Evolutionary conservation across 768 basidiomycete genomes (phyloP).

Genomic region (Pulveroboletus sp.): DNA sequence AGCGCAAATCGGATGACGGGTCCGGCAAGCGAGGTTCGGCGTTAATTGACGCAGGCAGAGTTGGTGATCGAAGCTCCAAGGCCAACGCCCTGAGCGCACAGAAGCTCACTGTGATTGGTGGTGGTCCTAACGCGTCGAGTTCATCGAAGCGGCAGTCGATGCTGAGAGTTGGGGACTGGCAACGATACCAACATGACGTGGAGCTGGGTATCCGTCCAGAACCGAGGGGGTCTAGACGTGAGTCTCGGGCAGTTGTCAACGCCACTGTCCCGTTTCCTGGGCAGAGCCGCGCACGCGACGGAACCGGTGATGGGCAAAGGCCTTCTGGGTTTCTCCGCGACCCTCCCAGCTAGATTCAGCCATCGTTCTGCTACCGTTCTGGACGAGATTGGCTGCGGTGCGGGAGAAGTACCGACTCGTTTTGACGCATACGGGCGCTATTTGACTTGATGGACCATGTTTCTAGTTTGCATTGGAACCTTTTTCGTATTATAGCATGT

Average conservation of each 20-base stretch:
- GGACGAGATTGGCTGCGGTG: background rate
- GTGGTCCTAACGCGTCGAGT: slow-evolving; percentile 25
- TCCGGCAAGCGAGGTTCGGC: slow-evolving; percentile 33
- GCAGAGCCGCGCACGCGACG: slow-evolving; percentile 18
- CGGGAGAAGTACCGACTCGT: slow-evolving; percentile 5
- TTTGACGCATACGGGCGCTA: slow-evolving; percentile 13
- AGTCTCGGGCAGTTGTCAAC: slow-evolving; percentile 16
- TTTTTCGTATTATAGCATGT: slow-evolving; percentile 14
- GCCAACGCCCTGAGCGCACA: slow-evolving; percentile 47
- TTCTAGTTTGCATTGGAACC: slow-evolving; percentile 18
- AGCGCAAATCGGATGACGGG: slow-evolving; percentile 43
- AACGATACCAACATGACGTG: slow-evolving; percentile 59
- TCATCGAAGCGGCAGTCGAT: slow-evolving; percentile 64
- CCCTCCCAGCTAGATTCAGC: slow-evolving; percentile 32
- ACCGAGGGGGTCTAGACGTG: slow-evolving; percentile 14
- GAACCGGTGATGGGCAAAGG: slow-evolving; percentile 27
- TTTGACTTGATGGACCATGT: slow-evolving; percentile 19
- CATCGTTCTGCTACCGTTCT: background rate
- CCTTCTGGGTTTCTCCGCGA: slow-evolving; percentile 34
- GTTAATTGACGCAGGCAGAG: slow-evolving; percentile 30
- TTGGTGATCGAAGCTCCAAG: slow-evolving; percentile 34
- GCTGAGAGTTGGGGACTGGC: slow-evolving; percentile 85
- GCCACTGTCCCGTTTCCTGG: slow-evolving; percentile 34
- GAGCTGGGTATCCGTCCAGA: slow-evolving; percentile 31
- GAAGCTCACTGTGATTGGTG: slow-evolving; percentile 44